Base-by-base conservation (phyloP, 495 filamentous ascomycete species). In the Diplogelasinospora grovesii region DNA sequence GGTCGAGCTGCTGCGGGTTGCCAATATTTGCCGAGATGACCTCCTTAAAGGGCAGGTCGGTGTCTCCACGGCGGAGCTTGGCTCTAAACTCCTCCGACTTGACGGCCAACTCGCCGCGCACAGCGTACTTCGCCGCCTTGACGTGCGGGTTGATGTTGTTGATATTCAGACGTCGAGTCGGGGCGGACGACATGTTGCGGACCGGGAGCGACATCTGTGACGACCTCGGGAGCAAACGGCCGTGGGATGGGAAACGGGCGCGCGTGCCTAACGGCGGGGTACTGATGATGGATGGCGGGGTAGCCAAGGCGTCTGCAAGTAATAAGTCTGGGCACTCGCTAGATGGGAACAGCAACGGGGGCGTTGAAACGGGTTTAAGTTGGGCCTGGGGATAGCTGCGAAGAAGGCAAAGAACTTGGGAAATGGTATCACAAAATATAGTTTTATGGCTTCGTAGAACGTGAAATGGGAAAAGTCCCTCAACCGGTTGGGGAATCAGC, bases 21-120 rank as follows among this genome's bases (percentile, higher is more conserved):
- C 93, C 92, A 58, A 98, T 98, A 64, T 98, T 98, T 63, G 92
- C 92, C 39, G 84, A 86, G 64, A 98, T 90, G 54, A 98, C 81
- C 45, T 84, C 73, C 48, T 85, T 73, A 59, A 98, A 98, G 19
- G 92, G 92, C 29, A 97, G 73, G 41, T 77, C 71, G 54, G 78
- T 74, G 8, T 13, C 1, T 29, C 59, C 52, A 23, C 65, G 64
- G 20, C 60, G 53, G 16, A 98, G 72, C 32, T 72, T 66, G 39
- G 83, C 79, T 32, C 89, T 81, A 66, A 93, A 94, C 62, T 82
- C 74, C 68, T 98, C 92, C 0, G 89, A 87, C 60, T 82, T 84
- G 46, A 86, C 80, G 37, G 92, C 90, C 43, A 98, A 77, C 61
- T 95, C 92, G 55, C 92, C 92, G 51, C 93, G 86, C 38, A 98